Conservation (phyloP, 2,329 filamentous ascomycete species). For the Trichophyton equinum region DNA sequence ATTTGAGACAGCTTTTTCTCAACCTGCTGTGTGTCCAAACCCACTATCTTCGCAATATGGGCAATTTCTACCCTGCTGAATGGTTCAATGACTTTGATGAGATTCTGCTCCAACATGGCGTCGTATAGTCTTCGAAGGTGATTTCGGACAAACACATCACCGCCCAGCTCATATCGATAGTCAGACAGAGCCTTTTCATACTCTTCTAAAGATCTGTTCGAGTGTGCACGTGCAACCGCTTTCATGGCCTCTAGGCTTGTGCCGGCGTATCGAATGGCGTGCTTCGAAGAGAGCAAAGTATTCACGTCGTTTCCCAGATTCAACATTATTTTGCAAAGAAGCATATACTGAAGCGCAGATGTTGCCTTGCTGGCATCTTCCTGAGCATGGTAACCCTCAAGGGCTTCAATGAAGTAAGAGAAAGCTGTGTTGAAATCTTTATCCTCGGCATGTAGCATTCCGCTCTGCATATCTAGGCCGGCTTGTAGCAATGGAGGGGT, state of each 20-base stretch:
- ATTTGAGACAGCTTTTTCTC: constrained; percentile 98
- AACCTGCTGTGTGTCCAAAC: constrained; percentile 87
- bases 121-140: constrained; percentile 93
- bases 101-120: constrained; percentile 97
- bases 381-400: constrained; percentile 90
- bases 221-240: constrained; percentile 88
- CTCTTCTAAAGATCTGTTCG: constrained; percentile 89
- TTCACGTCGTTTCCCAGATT: constrained; percentile 95
- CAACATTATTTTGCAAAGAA: constrained; percentile 99
- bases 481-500: constrained; percentile 90
- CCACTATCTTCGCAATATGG: constrained; percentile 95
- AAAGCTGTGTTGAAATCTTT: constrained; percentile 98
- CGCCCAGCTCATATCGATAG: constrained; percentile 86
- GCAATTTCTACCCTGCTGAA: constrained; percentile 95
- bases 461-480: constrained; percentile 96
- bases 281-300: constrained; percentile 86
- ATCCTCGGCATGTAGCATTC: constrained; percentile 97
- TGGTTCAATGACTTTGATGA: constrained; percentile 98
- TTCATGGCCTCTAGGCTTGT: constrained; percentile 98
- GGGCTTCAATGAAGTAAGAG: constrained; percentile 97
- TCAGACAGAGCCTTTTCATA: constrained; percentile 85
- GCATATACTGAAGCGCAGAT: constrained; percentile 97
- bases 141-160: constrained; percentile 91
- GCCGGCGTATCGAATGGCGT: constrained; percentile 89
- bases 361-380: constrained; percentile 84